Base-by-base conservation (phyloP, 331 rosid genomes). In the Malus hybrid region DNA sequence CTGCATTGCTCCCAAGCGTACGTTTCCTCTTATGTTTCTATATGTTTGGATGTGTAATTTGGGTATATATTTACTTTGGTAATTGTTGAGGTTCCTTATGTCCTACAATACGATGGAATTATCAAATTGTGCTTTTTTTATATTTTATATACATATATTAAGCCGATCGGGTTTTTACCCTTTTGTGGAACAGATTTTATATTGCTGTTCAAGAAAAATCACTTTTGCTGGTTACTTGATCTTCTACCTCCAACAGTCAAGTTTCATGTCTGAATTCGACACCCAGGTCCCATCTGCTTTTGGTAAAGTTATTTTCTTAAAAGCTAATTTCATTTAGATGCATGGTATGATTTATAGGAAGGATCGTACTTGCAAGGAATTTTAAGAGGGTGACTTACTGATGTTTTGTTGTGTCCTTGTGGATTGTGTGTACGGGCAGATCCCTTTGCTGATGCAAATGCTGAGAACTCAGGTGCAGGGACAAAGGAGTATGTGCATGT, bases 181-280 rank as follows among this genome's bases (percentile, higher is more conserved):
- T 4, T 34, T 48, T 62, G 60, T 32, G 31, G 63, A 50, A 60
- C 79, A 73, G 80, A 70, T 76, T 70, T 65, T 31, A 65, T 70
- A 60, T 55, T 36, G 69, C 24, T 27, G 4, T 27, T 36, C 18
- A 66, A 32, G 33, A 16, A 55, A 18, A 71, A 42, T 42, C 48
- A 34, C 62, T 46, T 33, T 77, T 75, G 76, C 42, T 84, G 83
- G 79, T 82, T 77, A 65, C 82, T 54, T 57, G 81, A 63, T 73
- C 69, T 42, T 73, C 78, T 70, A 69, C 78, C 18, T 76, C 66
- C 79, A 75, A 65, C 76, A 73, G 84, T 76, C 86, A 59, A 85
- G 80, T 85, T 85, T 85, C 88, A 85, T 85, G 88, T 85, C 86
- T 82, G 88, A 85, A 74, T 74, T 82, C 79, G 83, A 85, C 78